Base-by-base conservation (phyloP, 2,329 filamentous ascomycete species). In the Metarhizium brunneum region DNA sequence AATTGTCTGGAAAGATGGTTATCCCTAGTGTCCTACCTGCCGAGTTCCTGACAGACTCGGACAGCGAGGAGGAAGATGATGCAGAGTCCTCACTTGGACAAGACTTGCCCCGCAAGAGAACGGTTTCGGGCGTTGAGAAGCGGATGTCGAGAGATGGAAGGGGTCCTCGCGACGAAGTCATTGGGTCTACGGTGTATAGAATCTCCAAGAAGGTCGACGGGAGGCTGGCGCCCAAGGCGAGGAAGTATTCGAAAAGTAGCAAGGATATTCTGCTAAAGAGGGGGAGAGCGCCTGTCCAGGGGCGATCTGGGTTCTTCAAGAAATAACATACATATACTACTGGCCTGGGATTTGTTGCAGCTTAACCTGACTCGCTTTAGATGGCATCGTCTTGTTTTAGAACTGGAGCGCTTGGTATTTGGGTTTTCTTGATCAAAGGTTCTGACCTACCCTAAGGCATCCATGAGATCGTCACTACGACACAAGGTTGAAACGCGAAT, bases 111-210 rank as follows among this genome's bases (percentile, higher is more conserved):
- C 48, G 73, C 66, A 74, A 71, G 62, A 73, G 76, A 57, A 78
- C 70, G 58, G 70, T 81, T 51, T 68, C 72, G 35, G 68, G 65
- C 6, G 67, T 73, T 3, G 71, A 76, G 63, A 68, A 65, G 55
- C 64, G 61, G 32, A 58, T 78, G 35, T 64, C 70, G 11, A 68
- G 67, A 47, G 69, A 71, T 54, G 66, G 69, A 50, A 71, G 68
- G 55, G 68, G 66, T 14, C 74, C 75, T 8, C 68, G 66, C 48
- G 81, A 84, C 62, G 69, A 74, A 62, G 68, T 70, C 52, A 66
- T 81, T n/a, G 80, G 80, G 2, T 69, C 73, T 13, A 83, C 81
- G 2, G 73, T 79, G 53, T 84, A 80, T 62, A 70, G 81, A 20
- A 76, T 82, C 58, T 68, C 69, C 6, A 70, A 70, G 54, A 70